Conservation (phyloP, 495 filamentous ascomycete genomes). For the Baudoinia panamericana region DNA sequence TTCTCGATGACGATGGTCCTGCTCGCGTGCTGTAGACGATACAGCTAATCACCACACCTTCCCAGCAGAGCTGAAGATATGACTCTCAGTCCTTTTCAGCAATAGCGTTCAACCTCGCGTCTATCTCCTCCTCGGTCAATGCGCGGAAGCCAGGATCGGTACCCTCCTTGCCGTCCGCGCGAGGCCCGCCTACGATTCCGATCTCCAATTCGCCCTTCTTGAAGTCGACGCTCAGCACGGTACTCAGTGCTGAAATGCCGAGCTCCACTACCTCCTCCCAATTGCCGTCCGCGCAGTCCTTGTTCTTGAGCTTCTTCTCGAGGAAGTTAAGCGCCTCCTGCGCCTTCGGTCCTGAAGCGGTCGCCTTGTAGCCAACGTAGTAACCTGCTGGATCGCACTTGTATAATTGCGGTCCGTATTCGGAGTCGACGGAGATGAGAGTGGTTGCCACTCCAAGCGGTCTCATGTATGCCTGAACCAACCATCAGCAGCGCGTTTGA, state of each 20-base stretch:
- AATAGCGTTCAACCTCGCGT: conserved; percentile 93
- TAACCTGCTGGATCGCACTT: conserved; percentile 98
- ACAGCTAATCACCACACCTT: no score
- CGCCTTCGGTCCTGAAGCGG: conserved; percentile 90
- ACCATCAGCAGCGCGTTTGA: conserved; percentile 3
- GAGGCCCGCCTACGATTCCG: conserved; percentile 82
- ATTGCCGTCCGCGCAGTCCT: conserved; percentile 78
- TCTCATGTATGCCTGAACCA: conserved; percentile 84
- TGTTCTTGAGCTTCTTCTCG: conserved; percentile 99
- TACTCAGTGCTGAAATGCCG: conserved; percentile 86
- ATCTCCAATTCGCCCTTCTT: conserved; percentile 98
- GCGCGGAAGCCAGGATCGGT: conserved; percentile 66
- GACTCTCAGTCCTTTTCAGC: conserved; percentile 80
- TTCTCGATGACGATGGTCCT: no score
- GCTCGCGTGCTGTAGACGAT: no score
- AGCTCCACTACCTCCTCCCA: conserved; percentile 98
- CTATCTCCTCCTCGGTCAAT: conserved; percentile 94
- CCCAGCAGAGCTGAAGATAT: conserved; percentile 9
- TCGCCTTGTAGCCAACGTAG: conserved; percentile 96
- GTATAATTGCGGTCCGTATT: conserved; percentile 91
- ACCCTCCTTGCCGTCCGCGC: conserved; percentile 64
- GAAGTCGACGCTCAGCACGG: conserved; percentile 94
- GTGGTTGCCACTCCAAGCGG: conserved; percentile 91
- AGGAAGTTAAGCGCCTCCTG: conserved; percentile 95
- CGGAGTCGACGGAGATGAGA: conserved; percentile 81